Evolutionary conservation across 2,329 filamentous ascomycete species (phyloP).

Genomic region (Salinomyces thailandicus): DNA sequence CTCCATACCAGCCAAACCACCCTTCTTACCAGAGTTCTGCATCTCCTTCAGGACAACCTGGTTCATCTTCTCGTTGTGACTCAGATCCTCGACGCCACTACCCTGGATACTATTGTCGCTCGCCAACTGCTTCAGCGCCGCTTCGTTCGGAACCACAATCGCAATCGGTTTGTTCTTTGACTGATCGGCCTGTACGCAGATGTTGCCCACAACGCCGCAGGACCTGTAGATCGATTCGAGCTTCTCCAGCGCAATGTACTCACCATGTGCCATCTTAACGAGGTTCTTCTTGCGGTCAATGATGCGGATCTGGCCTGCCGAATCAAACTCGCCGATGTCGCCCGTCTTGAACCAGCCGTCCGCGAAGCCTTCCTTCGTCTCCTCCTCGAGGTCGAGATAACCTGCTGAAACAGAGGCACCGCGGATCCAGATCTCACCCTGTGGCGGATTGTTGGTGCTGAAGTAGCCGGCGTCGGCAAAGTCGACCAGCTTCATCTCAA

Average conservation of each 20-base stretch:
- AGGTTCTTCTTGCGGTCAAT: conserved; percentile 98
- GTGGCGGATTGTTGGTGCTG: conserved; percentile 62
- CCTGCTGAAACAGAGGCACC: conserved; percentile 63
- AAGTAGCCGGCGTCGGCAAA: conserved; percentile 81
- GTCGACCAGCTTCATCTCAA: conserved; percentile 89
- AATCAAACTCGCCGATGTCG: conserved; percentile 84
- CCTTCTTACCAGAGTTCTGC: conserved; percentile 52
- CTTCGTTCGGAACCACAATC: conserved; percentile 57
- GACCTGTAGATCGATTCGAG: conserved; percentile 86
- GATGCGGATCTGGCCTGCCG: conserved; percentile 67
- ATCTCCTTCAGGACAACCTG: conserved; percentile 59
- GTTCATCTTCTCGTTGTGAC: conserved; percentile 56
- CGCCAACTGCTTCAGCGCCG: conserved; percentile 46
- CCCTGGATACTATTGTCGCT: conserved; percentile 51
- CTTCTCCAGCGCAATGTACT: conserved; percentile 95
- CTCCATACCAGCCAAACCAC: conserved; percentile 60
- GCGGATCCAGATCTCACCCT: conserved; percentile 87
- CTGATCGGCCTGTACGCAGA: conserved; percentile 74
- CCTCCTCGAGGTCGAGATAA: conserved; percentile 78
- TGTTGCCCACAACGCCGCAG: conserved; percentile 65
- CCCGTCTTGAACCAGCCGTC: conserved; percentile 98
- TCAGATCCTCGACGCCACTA: conserved; percentile 54
- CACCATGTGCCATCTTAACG: conserved; percentile 87
- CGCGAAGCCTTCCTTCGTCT: conserved; percentile 67
- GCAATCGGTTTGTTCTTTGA: conserved; percentile 70